Evolutionary conservation across 2,329 filamentous ascomycete species (phyloP).

Genomic region (Hypoxylon sp.): DNA sequence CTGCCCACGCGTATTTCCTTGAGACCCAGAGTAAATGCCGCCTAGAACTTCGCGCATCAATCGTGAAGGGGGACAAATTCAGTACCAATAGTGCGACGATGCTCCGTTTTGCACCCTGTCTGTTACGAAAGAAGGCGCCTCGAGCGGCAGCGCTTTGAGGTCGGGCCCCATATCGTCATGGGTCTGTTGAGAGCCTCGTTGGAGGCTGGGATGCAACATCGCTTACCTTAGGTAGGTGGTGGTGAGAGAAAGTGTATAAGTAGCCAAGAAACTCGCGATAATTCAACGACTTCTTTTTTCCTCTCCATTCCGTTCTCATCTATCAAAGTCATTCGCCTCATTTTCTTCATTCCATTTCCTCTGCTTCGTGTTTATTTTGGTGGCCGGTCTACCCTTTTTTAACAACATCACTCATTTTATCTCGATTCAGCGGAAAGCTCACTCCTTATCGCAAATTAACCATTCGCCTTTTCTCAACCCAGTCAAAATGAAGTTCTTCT

Average conservation of each 20-base stretch:
- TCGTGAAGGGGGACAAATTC: constrained; percentile 17
- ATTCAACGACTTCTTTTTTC: constrained; percentile 20
- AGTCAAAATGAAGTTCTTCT: constrained; percentile 48
- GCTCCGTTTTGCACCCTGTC: constrained; percentile 40
- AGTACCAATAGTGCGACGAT: constrained; percentile 23
- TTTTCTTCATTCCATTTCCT: constrained; percentile 40
- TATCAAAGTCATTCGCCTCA: constrained; percentile 35
- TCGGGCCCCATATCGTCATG: constrained; percentile 12
- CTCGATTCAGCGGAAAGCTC: constrained; percentile 31
- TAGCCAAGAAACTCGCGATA: constrained; percentile 34
- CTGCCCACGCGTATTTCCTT: constrained; percentile 24
- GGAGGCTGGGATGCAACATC: constrained; percentile 4
- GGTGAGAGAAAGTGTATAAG: constrained; percentile 39
- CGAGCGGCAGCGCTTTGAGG: constrained; percentile 23
- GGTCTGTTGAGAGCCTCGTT: background rate
- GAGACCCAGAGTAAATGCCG: constrained; percentile 25
- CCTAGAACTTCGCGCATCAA: constrained; percentile 17
- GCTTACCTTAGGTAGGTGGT: background rate
- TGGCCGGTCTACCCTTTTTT: constrained; percentile 47
- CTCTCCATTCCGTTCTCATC: constrained; percentile 42
- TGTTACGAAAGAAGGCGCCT: constrained; percentile 21
- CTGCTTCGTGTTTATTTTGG: constrained; percentile 37
- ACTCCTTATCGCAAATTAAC: constrained; percentile 10
- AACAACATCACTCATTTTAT: constrained; percentile 27
- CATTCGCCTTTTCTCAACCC: constrained; percentile 16